Conservation (phyloP, 2,329 filamentous ascomycete genomes). For the Ophiostoma pallidulum region DNA sequence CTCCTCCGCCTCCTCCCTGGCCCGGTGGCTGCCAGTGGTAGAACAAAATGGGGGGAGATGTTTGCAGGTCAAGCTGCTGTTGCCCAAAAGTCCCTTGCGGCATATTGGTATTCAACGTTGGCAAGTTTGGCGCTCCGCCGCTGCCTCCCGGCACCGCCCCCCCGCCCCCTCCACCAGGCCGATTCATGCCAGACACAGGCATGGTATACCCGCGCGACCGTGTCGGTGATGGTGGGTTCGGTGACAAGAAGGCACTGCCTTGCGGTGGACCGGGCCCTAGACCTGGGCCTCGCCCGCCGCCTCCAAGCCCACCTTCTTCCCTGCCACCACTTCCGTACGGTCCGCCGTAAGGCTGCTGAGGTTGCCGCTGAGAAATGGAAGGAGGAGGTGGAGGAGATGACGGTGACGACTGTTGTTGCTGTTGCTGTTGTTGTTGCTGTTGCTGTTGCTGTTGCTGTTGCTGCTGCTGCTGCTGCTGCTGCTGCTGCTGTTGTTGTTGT, state of each 20-base stretch:
- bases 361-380: conserved; percentile 42
- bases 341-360: conserved; percentile 33
- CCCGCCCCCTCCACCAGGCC: conserved; percentile 25
- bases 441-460: conserved; percentile 15
- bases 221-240: conserved; percentile 39
- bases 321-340: conserved; percentile 33
- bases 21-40: conserved; percentile 82
- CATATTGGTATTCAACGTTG: conserved; percentile 37
- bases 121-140: conserved; percentile 25
- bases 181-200: conserved; percentile 29
- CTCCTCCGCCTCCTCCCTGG: conserved; percentile 17
- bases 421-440: conserved; percentile 7
- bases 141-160: conserved; percentile 1
- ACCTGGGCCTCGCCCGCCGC: neutral
- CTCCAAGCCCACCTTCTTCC: conserved; percentile 10
- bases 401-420: neutral
- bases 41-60: conserved; percentile 74
- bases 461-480: conserved; percentile 4
- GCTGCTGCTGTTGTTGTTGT: neutral
- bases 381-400: neutral
- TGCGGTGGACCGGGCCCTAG: conserved; percentile 26
- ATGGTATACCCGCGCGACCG: conserved; percentile 42
- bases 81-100: conserved; percentile 36
- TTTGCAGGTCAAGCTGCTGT: conserved; percentile 49
- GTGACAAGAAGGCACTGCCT: conserved; percentile 29